Evolutionary conservation across 805 yeast genomes (phyloP), one percentile per base, ranked within the genome.

Genomic region (Kuraishia floccosa): DNA sequence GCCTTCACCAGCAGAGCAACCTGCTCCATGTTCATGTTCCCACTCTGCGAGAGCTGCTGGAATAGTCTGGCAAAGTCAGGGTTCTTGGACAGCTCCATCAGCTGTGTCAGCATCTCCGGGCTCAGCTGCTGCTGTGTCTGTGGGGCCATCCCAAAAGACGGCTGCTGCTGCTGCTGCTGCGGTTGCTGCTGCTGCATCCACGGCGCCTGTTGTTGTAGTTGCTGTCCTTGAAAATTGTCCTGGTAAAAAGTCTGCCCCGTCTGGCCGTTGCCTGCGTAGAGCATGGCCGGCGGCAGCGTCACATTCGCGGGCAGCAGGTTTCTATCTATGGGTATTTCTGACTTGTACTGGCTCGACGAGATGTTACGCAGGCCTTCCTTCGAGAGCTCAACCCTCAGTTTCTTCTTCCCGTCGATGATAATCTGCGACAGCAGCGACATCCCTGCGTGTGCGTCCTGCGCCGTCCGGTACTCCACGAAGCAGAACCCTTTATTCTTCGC

Each of bases 401-500:
- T 66, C 41, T 68, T 70, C 11, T 67, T 54, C 9, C 61, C 62
- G 28, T 56, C 58, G 24, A 72, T 45, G 27, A 58, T 56, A 8
- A 74, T 52, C 39, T 65, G 68, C 20, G 54, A 43, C 21, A 76
- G 45, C 5, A 67, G 40, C 1, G 48, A 43, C 20, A 68, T 39
- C 2, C 78, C 83, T 28, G 51, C 49, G 21, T 54, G 56, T 2
- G 83, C 81, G 30, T 73, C 73, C 27, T 54, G 56, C 1, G 76
- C 67, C 13, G 58, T 50, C 2, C 49, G 40, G 42, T 72, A 76
- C 48, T 76, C 83, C 18, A 76, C 67, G 43, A 76, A 76, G 35
- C 79, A 70, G 41, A 66, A 76, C n/a, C 81, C 81, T 44, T 75
- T 76, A 43, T 72, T 70, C 38, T 69, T 68, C 8, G 76, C 72